These are phyloP conservation scores for Trichoderma parareesei DNA, from an alignment of 495 filamentous ascomycete species.

Conservation along the genomic window DNA sequence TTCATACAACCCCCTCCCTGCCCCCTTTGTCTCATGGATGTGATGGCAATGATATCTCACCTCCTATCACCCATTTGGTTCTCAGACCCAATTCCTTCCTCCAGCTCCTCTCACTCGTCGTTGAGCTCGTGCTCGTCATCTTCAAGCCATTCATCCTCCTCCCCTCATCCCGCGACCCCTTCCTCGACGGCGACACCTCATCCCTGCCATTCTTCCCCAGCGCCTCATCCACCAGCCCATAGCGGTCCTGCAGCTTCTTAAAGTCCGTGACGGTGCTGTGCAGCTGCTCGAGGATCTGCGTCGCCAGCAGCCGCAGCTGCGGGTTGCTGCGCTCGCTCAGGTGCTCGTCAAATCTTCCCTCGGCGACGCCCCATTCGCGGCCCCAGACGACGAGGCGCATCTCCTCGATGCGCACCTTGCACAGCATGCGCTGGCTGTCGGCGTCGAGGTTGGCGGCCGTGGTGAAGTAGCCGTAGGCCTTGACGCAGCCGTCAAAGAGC, in stretches of 20 bases:
- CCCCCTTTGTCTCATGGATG: background rate
- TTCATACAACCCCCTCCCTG: background rate
- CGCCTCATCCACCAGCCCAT: conserved; percentile 25
- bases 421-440: conserved; percentile 27
- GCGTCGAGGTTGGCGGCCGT: conserved; percentile 23
- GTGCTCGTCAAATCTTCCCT: conserved; percentile 22
- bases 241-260: conserved; percentile 29
- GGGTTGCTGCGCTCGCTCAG: conserved; percentile 13
- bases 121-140: background rate
- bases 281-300: conserved; percentile 24
- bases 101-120: conserved; percentile 12
- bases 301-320: conserved; percentile 21
- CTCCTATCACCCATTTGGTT: conserved; percentile 28
- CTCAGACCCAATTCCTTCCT: conserved; percentile 22
- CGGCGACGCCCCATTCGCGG: conserved; percentile 29
- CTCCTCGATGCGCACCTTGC: conserved; percentile 33
- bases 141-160: background rate
- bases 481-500: conserved; percentile 13
- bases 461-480: conserved; percentile 28
- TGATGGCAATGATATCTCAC: background rate
- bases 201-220: background rate
- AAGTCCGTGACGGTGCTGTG: conserved; percentile 29
- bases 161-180: conserved; percentile 5
- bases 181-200: background rate
- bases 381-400: conserved; percentile 29